Percentiles rank a stretch among this genome's conserved stretches.
Conservation (phyloP, 2,329 filamentous ascomycete species). For the Colletotrichum caudatum region DNA sequence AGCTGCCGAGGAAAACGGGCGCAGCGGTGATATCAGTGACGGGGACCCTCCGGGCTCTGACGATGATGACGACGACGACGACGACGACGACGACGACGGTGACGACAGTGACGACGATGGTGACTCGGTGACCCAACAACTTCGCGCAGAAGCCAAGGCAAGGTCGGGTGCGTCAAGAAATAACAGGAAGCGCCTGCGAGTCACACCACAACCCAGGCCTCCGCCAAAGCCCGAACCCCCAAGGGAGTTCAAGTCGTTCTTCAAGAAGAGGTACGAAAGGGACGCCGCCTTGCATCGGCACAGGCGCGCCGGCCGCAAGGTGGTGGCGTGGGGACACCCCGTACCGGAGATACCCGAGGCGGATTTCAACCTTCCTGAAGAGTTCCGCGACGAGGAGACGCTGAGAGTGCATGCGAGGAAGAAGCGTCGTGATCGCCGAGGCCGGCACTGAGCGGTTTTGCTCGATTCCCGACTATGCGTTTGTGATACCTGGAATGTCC, state of each 20-base stretch:
- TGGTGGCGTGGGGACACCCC: constrained; percentile 84
- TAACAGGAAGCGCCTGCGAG: constrained; percentile 48
- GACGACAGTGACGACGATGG: constrained; percentile 67
- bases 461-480: background rate
- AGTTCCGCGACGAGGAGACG: constrained; percentile 68
- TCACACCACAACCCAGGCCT: constrained; percentile 37
- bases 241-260: constrained; percentile 88
- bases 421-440: constrained; percentile 70
- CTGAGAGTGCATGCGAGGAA: constrained; percentile 71
- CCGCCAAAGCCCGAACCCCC: constrained; percentile 54
- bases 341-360: constrained; percentile 77
- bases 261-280: constrained; percentile 81
- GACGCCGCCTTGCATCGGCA: constrained; percentile 81
- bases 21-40: constrained; percentile 45
- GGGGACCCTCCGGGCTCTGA: constrained; percentile 66
- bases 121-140: constrained; percentile 77
- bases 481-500: constrained; percentile 17
- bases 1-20: constrained; percentile 51
- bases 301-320: constrained; percentile 75
- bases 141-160: constrained; percentile 77
- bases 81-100: constrained; percentile 75
- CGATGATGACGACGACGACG: constrained; percentile 75
- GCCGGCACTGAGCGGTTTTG: constrained; percentile 52
- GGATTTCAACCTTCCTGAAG: constrained; percentile 82
- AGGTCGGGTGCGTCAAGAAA: constrained; percentile 58